A percentile compares a stretch with the other conserved stretches of the same genome.
phyloP scores from a whole-genome alignment of 768 basidiomycete genomes.

The Mycena rosella region DNA sequence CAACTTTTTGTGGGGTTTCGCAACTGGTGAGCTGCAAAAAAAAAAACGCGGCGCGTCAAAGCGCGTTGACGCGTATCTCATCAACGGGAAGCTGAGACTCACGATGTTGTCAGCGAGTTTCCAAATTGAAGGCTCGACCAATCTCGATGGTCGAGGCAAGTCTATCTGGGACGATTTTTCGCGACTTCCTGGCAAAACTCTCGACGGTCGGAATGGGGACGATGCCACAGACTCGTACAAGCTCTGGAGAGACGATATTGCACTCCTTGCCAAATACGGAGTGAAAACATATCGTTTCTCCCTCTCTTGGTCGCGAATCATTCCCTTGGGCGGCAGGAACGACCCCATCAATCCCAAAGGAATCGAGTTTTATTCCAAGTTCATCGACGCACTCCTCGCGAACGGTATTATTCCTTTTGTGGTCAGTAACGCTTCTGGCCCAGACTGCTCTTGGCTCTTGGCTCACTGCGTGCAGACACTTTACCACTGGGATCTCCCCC shows the following conservation, averaged over 20 bases:
- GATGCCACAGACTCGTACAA: constrained; percentile 80
- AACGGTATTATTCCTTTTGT: constrained; percentile 77
- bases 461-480: constrained; percentile 63
- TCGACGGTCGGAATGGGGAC: constrained; percentile 76
- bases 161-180: constrained; percentile 85
- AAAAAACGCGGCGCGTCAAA: neutral
- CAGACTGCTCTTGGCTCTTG: no score
- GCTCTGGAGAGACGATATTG: constrained; percentile 76
- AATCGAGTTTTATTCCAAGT: constrained; percentile 75
- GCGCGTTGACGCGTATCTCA: constrained; percentile 14
- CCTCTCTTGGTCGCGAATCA: constrained; percentile 80
- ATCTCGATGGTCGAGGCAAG: constrained; percentile 71
- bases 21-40: constrained; percentile 63
- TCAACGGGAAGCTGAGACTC: constrained; percentile 1
- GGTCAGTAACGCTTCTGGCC: constrained; percentile 54
- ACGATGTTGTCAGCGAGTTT: constrained; percentile 63
- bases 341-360: constrained; percentile 81
- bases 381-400: constrained; percentile 76
- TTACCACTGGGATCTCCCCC: constrained; percentile 87
- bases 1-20: constrained; percentile 79
- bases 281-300: constrained; percentile 84
- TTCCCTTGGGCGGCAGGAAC: constrained; percentile 78
- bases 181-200: constrained; percentile 73
- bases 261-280: constrained; percentile 71
- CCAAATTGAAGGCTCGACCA: constrained; percentile 79